Evolutionary conservation across 2,329 filamentous ascomycete species (phyloP), one percentile per base, ranked within the genome.

Genomic region (Clonostachys rhizophaga): DNA sequence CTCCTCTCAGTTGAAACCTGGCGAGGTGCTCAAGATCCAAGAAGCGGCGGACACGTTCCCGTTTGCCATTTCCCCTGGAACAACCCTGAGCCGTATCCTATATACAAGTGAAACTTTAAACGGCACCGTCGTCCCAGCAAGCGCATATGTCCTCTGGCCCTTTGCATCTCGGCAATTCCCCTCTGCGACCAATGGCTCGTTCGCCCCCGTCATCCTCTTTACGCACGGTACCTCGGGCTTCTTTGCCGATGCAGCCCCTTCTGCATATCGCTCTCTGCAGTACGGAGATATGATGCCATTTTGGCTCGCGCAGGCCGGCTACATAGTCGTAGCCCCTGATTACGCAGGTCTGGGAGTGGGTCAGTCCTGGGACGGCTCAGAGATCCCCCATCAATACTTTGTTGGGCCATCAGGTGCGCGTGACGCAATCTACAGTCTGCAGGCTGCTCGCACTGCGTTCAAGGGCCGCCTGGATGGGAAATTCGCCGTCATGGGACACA

Each of bases 401-500:
- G 60, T 60, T 3, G 51, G 53, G 3, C 58, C 65, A 1, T 55
- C 65, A 1, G 57, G 63, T 16, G 73, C 69, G 1, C 65, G 67
- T 40, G 75, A 78, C 50, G 47, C 71, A 0, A 54, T 69, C 1
- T 67, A 71, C 46, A 63, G 70, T 0, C 52, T 75, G 7, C 39
- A 58, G 16, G 74, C 75, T 1, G 68, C 70, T 0, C 62, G 60
- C 16, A 50, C 47, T 8, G 67, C 68, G 0, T 78, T 75, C 44
- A 53, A 61, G 0, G 52, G 55, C 2, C 51, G 56, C 0, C 54
- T 70, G 0, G 58, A 49, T 3, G 49, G 57, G 1, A 53, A 63
- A 2, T 78, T 72, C 42, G 68, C 73, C 5, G 59, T 65, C 14
- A 60, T 69, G 47, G 72, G 72, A 2, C 70, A 75, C 45, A 71